Conservation (phyloP, 495 filamentous ascomycete genomes). For the Lentithecium fluviatile region DNA sequence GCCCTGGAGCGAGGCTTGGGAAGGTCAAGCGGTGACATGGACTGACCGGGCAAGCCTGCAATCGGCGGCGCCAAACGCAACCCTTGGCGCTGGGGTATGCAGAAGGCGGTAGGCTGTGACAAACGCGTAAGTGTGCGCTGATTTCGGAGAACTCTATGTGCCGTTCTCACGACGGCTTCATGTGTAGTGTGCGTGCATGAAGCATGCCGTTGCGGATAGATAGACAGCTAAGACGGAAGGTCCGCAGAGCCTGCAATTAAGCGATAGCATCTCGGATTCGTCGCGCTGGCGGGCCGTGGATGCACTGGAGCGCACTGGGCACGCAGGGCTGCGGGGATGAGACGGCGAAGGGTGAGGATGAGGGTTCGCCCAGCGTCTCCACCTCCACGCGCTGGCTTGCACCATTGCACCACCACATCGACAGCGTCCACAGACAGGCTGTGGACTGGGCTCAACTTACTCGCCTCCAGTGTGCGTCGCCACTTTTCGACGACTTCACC, state of each 20-base stretch:
- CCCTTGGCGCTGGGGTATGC: too few species aligned
- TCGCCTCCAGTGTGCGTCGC: background rate
- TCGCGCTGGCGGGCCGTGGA: constrained; percentile 9
- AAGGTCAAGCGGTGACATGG: too few species aligned
- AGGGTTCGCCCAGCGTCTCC: background rate
- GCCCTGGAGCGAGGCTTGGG: too few species aligned
- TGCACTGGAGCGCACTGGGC: constrained; percentile 1
- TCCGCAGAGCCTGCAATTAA: constrained; percentile 15
- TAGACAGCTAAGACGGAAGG: background rate
- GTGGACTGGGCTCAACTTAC: background rate
- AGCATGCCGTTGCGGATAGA: background rate
- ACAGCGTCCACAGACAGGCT: background rate
- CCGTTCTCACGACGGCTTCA: too few species aligned
- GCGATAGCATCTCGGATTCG: background rate
- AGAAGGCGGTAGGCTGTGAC: too few species aligned
- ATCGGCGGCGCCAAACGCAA: too few species aligned
- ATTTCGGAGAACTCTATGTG: too few species aligned
- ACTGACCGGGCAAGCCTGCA: too few species aligned
- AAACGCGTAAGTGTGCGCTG: too few species aligned
- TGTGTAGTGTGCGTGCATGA: background rate
- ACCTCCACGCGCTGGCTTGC: too few species aligned
- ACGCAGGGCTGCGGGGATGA: constrained; percentile 1
- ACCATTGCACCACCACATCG: background rate
- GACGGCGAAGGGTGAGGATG: background rate
- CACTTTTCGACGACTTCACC: background rate